These are phyloP conservation scores for Bryoerythrophyllum caledonicum DNA, from an alignment of 225 moss, liverwort and hornwort species.

Conservation along the genomic window DNA sequence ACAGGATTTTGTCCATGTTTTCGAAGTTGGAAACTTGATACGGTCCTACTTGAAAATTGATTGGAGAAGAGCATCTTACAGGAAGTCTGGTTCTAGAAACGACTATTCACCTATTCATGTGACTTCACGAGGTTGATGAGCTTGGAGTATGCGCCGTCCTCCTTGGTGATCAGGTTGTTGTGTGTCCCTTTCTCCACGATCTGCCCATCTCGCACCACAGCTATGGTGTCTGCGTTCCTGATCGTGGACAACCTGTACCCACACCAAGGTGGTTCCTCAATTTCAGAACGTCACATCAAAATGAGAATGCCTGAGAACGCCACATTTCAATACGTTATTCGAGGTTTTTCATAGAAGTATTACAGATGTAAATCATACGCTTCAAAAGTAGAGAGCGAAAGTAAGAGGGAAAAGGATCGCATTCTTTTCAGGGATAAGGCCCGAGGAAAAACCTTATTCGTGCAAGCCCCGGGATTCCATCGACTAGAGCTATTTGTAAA, in stretches of 20 bases:
- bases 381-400: not conserved
- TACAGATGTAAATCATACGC: not conserved
- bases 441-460: no score
- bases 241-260: constrained; percentile 49
- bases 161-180: constrained; percentile 29
- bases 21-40: no score
- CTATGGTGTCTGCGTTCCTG: constrained; percentile 57
- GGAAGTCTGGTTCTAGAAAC: not conserved
- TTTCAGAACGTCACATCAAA: not conserved
- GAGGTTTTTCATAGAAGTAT: not conserved
- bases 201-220: constrained; percentile 56
- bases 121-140: constrained; percentile 49
- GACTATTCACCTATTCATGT: constrained; percentile 24
- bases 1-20: not conserved
- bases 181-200: constrained; percentile 62
- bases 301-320: not conserved
- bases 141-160: constrained; percentile 45
- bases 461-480: no score
- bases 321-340: not conserved
- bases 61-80: not conserved
- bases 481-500: no score
- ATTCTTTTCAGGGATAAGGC: no score
- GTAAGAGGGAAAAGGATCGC: not conserved
- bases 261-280: not conserved
- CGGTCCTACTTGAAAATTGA: no score